Conservation (phyloP, 768 basidiomycete genomes). For the Naganishia kalamii region DNA sequence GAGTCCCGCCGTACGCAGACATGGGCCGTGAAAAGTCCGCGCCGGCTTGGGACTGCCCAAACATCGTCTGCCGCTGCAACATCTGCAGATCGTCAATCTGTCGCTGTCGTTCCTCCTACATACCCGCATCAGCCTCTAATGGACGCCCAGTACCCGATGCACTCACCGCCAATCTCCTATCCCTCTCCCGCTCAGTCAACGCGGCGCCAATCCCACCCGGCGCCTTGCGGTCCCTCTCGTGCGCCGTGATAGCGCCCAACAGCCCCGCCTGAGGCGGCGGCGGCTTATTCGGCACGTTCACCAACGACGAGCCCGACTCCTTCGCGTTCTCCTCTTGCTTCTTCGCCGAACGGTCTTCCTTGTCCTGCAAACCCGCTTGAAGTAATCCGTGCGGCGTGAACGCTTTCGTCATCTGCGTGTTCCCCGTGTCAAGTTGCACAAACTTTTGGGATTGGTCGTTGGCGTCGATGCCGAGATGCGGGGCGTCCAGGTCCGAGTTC, state of each 20-base stretch:
- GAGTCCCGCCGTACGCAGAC: slow-evolving; percentile 35
- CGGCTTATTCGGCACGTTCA: slow-evolving; percentile 93
- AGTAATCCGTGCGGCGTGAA: slow-evolving; percentile 91
- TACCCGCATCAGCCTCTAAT: neutral
- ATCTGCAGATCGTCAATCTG: slow-evolving; percentile 85
- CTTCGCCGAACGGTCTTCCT: slow-evolving; percentile 91
- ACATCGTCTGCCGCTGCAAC: slow-evolving; percentile 84
- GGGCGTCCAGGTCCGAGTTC: slow-evolving; percentile 79
- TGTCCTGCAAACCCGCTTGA: slow-evolving; percentile 89
- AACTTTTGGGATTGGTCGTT: slow-evolving; percentile 54
- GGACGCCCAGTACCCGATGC: neutral
- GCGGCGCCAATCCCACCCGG: slow-evolving; percentile 93
- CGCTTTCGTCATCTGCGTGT: slow-evolving; percentile 78
- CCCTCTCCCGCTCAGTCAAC: slow-evolving; percentile 88
- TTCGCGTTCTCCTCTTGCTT: slow-evolving; percentile 88
- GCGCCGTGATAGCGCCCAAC: slow-evolving; percentile 89
- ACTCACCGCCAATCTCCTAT: slow-evolving; percentile 67
- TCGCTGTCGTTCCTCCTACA: slow-evolving; percentile 75
- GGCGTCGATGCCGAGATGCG: slow-evolving; percentile 51
- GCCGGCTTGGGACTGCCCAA: slow-evolving; percentile 49
- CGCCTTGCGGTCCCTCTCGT: slow-evolving; percentile 86
- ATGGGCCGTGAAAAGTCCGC: slow-evolving; percentile 51
- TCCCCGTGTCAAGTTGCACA: slow-evolving; percentile 60
- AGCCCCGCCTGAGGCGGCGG: slow-evolving; percentile 91
- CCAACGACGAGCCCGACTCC: slow-evolving; percentile 80